phyloP scores from a whole-genome alignment of 2,329 filamentous ascomycete genomes.

The Alternaria brassicae region DNA sequence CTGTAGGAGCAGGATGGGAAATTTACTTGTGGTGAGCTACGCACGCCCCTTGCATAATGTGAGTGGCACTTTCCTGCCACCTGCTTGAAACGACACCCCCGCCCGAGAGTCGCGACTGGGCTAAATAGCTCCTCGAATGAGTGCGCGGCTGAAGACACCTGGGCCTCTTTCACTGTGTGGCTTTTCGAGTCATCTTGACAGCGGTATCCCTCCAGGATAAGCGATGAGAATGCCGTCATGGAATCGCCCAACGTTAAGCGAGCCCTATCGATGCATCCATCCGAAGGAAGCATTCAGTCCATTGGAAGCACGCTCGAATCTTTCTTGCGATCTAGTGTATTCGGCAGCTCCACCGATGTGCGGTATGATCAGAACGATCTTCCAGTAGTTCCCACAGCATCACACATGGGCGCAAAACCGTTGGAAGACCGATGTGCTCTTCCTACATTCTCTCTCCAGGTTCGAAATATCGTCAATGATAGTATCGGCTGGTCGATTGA shows the following conservation, averaged over 20 bases:
- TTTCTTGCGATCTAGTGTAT: not conserved
- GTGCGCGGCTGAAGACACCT: not conserved
- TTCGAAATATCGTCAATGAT: not conserved
- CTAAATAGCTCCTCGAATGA: not conserved
- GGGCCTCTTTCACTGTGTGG: not conserved
- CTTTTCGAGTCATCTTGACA: not conserved
- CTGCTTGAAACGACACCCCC: conserved; percentile 11
- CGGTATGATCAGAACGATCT: not conserved
- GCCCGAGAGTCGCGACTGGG: conserved; percentile 4
- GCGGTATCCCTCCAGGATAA: not conserved
- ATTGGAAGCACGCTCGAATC: not conserved
- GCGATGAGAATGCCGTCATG: not conserved
- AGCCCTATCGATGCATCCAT: not conserved
- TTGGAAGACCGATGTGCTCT: conserved; percentile 7
- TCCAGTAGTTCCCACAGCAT: conserved; percentile 1
- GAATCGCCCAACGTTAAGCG: not conserved
- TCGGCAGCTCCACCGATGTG: not conserved
- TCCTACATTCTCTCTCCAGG: not conserved
- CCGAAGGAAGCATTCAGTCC: not conserved
- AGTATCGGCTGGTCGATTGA: conserved; percentile 1
- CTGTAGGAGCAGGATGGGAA: conserved; percentile 9
- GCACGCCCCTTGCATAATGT: conserved; percentile 11
- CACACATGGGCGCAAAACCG: conserved; percentile 14
- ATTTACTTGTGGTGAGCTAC: conserved; percentile 7
- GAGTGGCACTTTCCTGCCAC: conserved; percentile 6